These are phyloP conservation scores for Fagopyrum esculentum DNA, from an alignment of 148 eudicot genomes.

Conservation along the genomic window DNA sequence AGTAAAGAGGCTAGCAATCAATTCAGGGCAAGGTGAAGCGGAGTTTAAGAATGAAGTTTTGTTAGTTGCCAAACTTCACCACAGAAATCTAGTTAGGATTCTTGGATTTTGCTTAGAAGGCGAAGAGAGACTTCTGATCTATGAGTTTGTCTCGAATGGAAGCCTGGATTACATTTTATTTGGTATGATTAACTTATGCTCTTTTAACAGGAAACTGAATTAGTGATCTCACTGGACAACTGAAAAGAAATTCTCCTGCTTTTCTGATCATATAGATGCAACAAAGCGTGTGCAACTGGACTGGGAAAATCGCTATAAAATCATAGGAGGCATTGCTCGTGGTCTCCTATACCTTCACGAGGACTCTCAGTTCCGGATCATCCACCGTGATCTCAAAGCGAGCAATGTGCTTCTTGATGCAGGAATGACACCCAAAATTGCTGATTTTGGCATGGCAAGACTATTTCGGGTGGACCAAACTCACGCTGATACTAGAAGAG, in stretches of 20 bases:
- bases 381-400: conserved; percentile 36
- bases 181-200: conserved; percentile 12
- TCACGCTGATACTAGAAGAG: conserved; percentile 17
- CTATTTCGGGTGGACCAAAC: conserved; percentile 22
- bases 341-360: conserved; percentile 38
- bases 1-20: conserved; percentile 10
- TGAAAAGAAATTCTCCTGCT: background rate
- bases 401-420: conserved; percentile 25
- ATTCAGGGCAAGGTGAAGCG: conserved; percentile 16
- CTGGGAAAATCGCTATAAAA: conserved; percentile 32
- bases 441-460: conserved; percentile 35
- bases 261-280: background rate
- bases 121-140: conserved; percentile 23
- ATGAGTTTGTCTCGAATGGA: conserved; percentile 24
- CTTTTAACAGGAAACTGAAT: background rate
- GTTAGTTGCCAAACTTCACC: conserved; percentile 13
- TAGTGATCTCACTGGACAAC: background rate
- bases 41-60: conserved; percentile 21
- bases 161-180: conserved; percentile 28
- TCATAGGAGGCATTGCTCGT: conserved; percentile 35
- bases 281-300: conserved; percentile 13
- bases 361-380: conserved; percentile 25
- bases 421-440: conserved; percentile 26
- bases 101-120: conserved; percentile 24
- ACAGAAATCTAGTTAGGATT: conserved; percentile 16